A percentile compares a stretch with the other conserved stretches of the same genome.
phyloP scores from a whole-genome alignment of 2,329 filamentous ascomycete genomes.

The Lomentospora prolificans region DNA sequence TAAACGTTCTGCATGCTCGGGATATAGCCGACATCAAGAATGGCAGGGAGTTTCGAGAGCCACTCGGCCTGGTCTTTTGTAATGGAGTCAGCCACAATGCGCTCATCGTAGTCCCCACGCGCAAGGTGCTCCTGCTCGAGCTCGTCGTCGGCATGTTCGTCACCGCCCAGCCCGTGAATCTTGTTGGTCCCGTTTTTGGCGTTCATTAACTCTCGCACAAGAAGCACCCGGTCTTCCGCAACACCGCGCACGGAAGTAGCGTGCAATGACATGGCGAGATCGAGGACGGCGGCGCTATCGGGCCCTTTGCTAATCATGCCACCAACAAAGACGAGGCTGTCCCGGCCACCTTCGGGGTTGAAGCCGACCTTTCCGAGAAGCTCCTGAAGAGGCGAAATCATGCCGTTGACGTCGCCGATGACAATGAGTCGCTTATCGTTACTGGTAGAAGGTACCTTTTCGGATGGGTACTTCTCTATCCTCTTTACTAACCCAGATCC shows the following conservation, averaged over 20 bases:
- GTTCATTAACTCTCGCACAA: conserved; percentile 39
- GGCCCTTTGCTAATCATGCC: conserved; percentile 83
- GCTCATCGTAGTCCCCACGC: conserved; percentile 28
- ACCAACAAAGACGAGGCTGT: conserved; percentile 68
- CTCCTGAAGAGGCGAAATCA: conserved; percentile 53
- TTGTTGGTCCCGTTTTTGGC: conserved; percentile 10
- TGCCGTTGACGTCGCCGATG: conserved; percentile 89
- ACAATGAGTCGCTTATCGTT: conserved; percentile 58
- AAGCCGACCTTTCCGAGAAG: conserved; percentile 62
- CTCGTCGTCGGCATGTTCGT: conserved; percentile 18
- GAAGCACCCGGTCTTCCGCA: conserved; percentile 80
- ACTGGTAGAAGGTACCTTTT: conserved; percentile 21
- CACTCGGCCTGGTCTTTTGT: conserved; percentile 53
- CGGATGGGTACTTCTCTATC: conserved; percentile 20
- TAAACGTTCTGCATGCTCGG: conserved; percentile 37
- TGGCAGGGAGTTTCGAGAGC: conserved; percentile 65
- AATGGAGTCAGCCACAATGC: conserved; percentile 47
- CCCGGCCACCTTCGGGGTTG: conserved; percentile 29
- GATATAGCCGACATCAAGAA: conserved; percentile 60
- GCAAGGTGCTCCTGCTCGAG: conserved; percentile 16
- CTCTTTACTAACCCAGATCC: conserved; percentile 17
- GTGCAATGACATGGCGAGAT: conserved; percentile 60
- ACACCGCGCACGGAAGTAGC: conserved; percentile 85
- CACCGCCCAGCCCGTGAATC: conserved; percentile 17
- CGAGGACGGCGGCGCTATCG: conserved; percentile 68